Base-by-base conservation (phyloP, 2,329 filamentous ascomycete species). In the Colletotrichum sp. region DNA sequence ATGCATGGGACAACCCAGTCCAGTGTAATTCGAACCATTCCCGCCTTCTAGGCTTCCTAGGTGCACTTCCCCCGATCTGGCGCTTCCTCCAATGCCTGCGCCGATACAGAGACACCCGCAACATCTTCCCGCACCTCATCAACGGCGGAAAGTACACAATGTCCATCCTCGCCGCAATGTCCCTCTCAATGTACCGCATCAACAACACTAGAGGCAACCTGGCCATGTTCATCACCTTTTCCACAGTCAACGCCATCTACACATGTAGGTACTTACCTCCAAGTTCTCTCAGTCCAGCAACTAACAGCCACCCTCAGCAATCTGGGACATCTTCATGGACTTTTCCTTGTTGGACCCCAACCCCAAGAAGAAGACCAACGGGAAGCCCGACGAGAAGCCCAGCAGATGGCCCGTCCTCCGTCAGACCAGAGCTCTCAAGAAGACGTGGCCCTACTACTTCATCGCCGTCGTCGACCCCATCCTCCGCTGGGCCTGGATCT, bases 301-400 rank as follows among this genome's bases (percentile, higher is more conserved):
- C 28, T 71, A 48, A 79, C 22, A 78, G 11, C 71, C 6, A 6
- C n/a, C 1, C 11, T 6, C 71, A 93, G 92, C 93, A 12, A 90
- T 98, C 57, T 99, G 97, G 97, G 97, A 99, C 82, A 86, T 99
- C 3, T 92, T 95, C 78, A 98, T 98, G 94, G 97, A 99, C 84
- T 98, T 97, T 90, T 97, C 94, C 74, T 89, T 48, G 6, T 44
- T 44, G 39, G 39, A 44, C 3, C 39, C 39, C 19, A 44, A 44
- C 16, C 39, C 39, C 39, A 44, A 44, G 39, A 44, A 44, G 19
- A 19, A n/a, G 39, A 0, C 9, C 19, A 8, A 8, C 0, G 39
- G 39, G 0, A 44, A 44, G 39, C 39, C 39, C 3, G 39, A 44
- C 39, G 39, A n/a, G 3, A 44, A 44, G 39, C 39, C 16, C 39